These are phyloP conservation scores for Collybiopsis luxurians DNA, from an alignment of 768 basidiomycete species.

Conservation along the genomic window DNA sequence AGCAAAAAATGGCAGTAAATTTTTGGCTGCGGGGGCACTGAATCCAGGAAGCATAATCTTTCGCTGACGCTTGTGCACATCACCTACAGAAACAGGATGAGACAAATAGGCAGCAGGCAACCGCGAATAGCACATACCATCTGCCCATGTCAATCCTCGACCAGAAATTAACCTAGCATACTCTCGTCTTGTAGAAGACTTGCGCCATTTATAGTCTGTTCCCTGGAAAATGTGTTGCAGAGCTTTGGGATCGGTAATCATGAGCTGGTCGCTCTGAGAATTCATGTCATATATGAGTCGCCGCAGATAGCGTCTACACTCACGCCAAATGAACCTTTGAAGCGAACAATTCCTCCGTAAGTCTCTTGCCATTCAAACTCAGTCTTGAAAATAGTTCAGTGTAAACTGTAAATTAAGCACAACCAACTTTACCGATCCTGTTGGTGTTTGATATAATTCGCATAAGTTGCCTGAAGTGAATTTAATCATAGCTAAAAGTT, in stretches of 20 bases:
- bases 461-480: constrained; percentile 7
- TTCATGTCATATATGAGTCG: not conserved
- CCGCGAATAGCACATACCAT: constrained; percentile 18
- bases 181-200: constrained; percentile 17
- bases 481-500: not conserved
- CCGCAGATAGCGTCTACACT: not conserved
- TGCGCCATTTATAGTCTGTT: constrained; percentile 27
- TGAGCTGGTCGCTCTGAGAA: constrained; percentile 23
- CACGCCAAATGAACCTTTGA: constrained; percentile 6
- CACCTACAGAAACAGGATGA: constrained; percentile 11
- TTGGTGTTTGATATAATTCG: constrained; percentile 7
- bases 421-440: not conserved
- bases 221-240: constrained; percentile 29
- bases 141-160: constrained; percentile 24
- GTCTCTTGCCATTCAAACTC: constrained; percentile 5
- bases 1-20: constrained; percentile 26
- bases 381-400: not conserved
- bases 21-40: constrained; percentile 22
- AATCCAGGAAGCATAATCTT: constrained; percentile 35
- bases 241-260: constrained; percentile 31
- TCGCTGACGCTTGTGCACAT: constrained; percentile 25
- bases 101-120: constrained; percentile 21
- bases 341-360: constrained; percentile 6
- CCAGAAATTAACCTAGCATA: constrained; percentile 21
- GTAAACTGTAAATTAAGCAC: no score